Evolutionary conservation across 331 rosid genomes (phyloP).

Genomic region (Rosa hybrid): DNA sequence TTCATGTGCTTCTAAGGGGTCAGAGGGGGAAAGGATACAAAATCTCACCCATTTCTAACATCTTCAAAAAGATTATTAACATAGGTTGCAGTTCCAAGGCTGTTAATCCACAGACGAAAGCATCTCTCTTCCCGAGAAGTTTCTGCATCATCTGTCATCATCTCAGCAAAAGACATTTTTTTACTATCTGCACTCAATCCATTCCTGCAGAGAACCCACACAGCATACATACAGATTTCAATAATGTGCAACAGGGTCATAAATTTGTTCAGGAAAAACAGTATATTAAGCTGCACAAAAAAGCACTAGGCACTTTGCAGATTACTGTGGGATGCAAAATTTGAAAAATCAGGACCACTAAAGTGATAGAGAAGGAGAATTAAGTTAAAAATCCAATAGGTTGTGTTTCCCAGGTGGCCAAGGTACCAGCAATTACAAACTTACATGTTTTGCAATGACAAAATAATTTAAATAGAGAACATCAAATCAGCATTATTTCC

Average conservation of each 20-base stretch:
- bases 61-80: constrained; percentile 96
- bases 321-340: background rate
- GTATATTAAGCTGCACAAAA: background rate
- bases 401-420: constrained; percentile 1
- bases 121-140: constrained; percentile 99
- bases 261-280: background rate
- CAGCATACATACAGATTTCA: background rate
- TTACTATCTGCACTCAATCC: constrained; percentile 73
- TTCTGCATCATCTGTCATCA: constrained; percentile 97
- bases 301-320: background rate
- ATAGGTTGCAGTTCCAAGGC: constrained; percentile 84
- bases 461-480: background rate
- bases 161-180: constrained; percentile 89
- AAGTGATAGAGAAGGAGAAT: too few species aligned
- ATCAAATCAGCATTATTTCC: background rate
- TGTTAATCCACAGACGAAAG: constrained; percentile 96
- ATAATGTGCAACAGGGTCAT: background rate
- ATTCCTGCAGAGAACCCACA: constrained; percentile 59
- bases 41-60: constrained; percentile 85
- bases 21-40: constrained; percentile 19
- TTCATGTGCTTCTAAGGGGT: background rate
- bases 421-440: background rate
- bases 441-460: background rate
- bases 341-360: background rate
- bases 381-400: background rate